Evolutionary conservation across 2,329 filamentous ascomycete species (phyloP).

Genomic region (Colletotrichum sp.): DNA sequence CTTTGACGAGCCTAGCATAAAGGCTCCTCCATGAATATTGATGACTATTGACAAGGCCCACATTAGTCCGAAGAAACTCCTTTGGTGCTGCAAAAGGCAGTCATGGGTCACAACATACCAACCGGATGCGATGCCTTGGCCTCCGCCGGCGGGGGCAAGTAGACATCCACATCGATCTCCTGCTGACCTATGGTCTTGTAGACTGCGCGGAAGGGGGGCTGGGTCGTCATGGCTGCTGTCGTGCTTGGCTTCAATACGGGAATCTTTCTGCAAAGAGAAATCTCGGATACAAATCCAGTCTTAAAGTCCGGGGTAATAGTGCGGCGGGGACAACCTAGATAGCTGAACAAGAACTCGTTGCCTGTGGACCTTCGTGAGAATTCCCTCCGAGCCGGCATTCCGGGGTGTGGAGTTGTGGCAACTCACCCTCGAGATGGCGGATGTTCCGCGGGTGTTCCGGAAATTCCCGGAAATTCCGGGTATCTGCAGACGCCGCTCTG

Average conservation of each 20-base stretch:
- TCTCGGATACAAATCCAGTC: neutral
- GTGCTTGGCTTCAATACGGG: neutral
- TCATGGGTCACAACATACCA: neutral
- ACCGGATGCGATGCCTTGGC: neutral
- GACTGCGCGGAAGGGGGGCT: slow-evolving; percentile 24
- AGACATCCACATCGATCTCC: slow-evolving; percentile 33
- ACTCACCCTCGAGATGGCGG: neutral
- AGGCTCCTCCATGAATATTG: slow-evolving; percentile 47
- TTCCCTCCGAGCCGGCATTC: neutral
- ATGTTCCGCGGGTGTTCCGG: neutral
- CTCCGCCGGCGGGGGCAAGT: slow-evolving; percentile 23
- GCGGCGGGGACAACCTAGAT: slow-evolving; percentile 7
- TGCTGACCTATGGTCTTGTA: slow-evolving; percentile 31
- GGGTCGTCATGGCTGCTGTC: slow-evolving; percentile 17
- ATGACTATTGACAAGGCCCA: slow-evolving; percentile 33
- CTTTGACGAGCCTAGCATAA: slow-evolving; percentile 42
- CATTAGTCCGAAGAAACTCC: neutral
- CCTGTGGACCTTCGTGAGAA: neutral
- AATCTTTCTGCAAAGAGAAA: neutral
- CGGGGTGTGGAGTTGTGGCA: neutral
- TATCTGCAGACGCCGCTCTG: neutral
- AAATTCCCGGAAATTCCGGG: neutral
- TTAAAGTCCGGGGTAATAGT: neutral
- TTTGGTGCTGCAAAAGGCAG: neutral
- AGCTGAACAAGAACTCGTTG: neutral